These are phyloP conservation scores for Phlebopus sp. DNA, from an alignment of 1,284 basidiomycete genomes.

Conservation along the genomic window DNA sequence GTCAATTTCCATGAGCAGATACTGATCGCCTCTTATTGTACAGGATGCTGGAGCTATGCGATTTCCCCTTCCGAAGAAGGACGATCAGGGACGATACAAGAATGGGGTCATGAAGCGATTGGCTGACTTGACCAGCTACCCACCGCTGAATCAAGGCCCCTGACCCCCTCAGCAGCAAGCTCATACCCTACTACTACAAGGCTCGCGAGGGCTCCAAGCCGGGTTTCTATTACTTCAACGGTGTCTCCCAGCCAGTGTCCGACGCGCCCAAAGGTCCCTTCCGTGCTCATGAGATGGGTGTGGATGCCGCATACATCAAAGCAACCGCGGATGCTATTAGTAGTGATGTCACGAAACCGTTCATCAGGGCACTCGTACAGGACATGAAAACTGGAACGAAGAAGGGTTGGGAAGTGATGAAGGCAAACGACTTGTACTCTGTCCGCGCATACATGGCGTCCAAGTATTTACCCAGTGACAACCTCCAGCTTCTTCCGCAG, in stretches of 20 bases:
- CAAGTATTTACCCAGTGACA: constrained; percentile 18
- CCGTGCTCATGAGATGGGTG: constrained; percentile 9
- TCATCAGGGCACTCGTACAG: constrained; percentile 5
- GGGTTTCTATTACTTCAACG: constrained; percentile 15
- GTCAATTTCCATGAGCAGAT: no score
- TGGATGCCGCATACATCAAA: constrained; percentile 12
- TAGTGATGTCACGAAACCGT: constrained; percentile 11
- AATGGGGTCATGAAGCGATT: constrained; percentile 29
- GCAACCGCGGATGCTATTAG: constrained; percentile 13
- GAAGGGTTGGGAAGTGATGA: constrained; percentile 16
- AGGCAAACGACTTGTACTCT: constrained; percentile 15
- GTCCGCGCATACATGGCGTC: constrained; percentile 19
- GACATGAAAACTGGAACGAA: constrained; percentile 7
- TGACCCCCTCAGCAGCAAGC: constrained; percentile 5
- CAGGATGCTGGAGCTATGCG: constrained; percentile 37
- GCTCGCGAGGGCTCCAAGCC: constrained; percentile 5
- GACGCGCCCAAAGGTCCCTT: no score
- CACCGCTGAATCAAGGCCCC: constrained; percentile 13
- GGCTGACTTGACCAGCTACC: constrained; percentile 22
- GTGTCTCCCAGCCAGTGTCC: no score
- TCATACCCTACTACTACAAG: constrained; percentile 14
- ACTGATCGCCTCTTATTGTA: no score
- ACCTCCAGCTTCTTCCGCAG: constrained; percentile 11
- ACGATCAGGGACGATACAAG: constrained; percentile 10
- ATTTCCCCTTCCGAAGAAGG: constrained; percentile 28